These are phyloP conservation scores for Stropharia rugosoannulata DNA, from an alignment of 768 basidiomycete genomes.

Conservation along the genomic window DNA sequence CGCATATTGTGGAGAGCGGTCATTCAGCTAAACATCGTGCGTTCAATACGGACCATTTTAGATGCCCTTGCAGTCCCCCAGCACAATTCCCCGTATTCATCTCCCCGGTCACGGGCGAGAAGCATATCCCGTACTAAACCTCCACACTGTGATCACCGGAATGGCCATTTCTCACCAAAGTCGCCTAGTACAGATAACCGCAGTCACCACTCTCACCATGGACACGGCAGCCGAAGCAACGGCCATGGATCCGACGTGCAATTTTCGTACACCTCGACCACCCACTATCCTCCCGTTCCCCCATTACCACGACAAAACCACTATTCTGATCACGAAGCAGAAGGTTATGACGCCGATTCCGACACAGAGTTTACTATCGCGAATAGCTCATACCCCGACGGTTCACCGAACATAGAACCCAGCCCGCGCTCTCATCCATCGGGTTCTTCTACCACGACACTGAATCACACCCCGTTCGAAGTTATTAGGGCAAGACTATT, in stretches of 20 bases:
- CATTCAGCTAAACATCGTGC: conserved; percentile 81
- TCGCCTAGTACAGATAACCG: conserved; percentile 13
- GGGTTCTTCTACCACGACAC: conserved; percentile 18
- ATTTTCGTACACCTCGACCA: conserved; percentile 23
- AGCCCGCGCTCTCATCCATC: conserved; percentile 22
- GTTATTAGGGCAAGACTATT: conserved; percentile 60
- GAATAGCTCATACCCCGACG: conserved; percentile 14
- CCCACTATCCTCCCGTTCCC: conserved; percentile 20
- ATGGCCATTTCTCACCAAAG: conserved; percentile 21
- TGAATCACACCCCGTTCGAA: conserved; percentile 40
- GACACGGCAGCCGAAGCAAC: conserved; percentile 11
- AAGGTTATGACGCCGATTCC: conserved; percentile 21
- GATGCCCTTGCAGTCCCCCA: conserved; percentile 45
- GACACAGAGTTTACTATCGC: conserved; percentile 20
- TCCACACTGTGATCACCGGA: conserved; percentile 13
- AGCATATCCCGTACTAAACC: conserved; percentile 30
- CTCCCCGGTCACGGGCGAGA: conserved; percentile 32
- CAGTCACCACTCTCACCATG: conserved; percentile 10
- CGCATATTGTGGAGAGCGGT: conserved; percentile 81
- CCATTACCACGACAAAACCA: conserved; percentile 18
- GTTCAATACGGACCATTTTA: conserved; percentile 73
- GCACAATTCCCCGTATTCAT: conserved; percentile 34
- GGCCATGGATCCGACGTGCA: conserved; percentile 22
- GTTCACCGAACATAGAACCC: conserved; percentile 14
- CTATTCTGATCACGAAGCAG: conserved; percentile 17